phyloP scores from a whole-genome alignment of 2,329 filamentous ascomycete species.

The Pyricularia pennisetigena region DNA sequence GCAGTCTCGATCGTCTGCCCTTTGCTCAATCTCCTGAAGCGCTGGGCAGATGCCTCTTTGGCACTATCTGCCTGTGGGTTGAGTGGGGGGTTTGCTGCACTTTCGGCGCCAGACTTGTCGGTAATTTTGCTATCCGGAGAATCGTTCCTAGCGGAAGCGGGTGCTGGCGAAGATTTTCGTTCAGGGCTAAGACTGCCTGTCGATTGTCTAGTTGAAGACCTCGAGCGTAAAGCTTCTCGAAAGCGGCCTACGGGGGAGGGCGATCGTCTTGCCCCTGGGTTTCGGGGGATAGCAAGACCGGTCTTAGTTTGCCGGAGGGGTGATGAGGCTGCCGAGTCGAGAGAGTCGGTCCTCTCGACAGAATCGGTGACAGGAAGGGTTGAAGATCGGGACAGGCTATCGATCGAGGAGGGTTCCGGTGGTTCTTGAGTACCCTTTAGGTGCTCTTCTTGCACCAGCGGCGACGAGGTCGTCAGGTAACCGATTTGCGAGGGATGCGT shows the following conservation, averaged over 20 bases:
- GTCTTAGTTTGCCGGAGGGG: conserved; percentile 22
- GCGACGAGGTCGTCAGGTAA: conserved; percentile 60
- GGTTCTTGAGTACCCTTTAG: conserved; percentile 31
- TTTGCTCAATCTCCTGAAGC: conserved; percentile 17
- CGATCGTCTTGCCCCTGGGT: conserved; percentile 33
- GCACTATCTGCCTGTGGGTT: conserved; percentile 5
- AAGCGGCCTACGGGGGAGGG: conserved; percentile 63
- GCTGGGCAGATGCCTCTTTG: conserved; percentile 10
- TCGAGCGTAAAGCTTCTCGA: conserved; percentile 58
- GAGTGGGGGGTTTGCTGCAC: neutral
- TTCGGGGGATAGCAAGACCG: conserved; percentile 29
- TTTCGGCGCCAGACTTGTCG: neutral
- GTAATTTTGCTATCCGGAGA: neutral
- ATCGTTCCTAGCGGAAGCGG: conserved; percentile 4
- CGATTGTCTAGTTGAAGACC: conserved; percentile 23
- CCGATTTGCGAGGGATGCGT: conserved; percentile 56
- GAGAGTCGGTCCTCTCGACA: conserved; percentile 19
- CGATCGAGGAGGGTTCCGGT: conserved; percentile 17
- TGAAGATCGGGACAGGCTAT: conserved; percentile 23
- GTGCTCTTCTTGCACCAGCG: conserved; percentile 50
- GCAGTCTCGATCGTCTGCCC: conserved; percentile 20
- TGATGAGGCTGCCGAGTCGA: conserved; percentile 17
- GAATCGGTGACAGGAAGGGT: conserved; percentile 25
- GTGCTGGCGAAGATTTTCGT: conserved; percentile 8
- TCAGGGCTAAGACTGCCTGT: conserved; percentile 33